Evolutionary conservation across 2,329 filamentous ascomycete genomes (phyloP).

Genomic region (Lachnellula cervina): DNA sequence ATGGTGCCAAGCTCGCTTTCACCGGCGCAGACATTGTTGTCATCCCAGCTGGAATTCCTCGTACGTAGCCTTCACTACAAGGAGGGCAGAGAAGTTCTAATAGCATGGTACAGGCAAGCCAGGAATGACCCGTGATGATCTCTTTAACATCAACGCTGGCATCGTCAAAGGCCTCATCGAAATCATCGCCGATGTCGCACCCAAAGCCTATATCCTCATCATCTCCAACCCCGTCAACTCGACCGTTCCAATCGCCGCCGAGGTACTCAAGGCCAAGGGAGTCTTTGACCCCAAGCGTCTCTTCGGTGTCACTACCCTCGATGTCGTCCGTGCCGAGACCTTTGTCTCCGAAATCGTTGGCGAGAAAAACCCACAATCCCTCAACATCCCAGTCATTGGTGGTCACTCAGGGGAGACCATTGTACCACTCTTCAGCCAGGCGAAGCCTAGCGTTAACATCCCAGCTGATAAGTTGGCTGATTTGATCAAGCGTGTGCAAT

Average conservation of each 20-base stretch:
- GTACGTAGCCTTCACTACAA: constrained; percentile 49
- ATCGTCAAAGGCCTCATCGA: constrained; percentile 94
- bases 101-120: constrained; percentile 71
- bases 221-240: constrained; percentile 99
- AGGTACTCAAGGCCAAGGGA: constrained; percentile 88
- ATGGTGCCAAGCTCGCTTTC: constrained; percentile 81
- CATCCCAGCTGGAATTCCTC: constrained; percentile 96
- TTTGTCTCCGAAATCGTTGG: constrained; percentile 85
- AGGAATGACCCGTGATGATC: constrained; percentile 98
- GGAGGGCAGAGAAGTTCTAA: constrained; percentile 12
- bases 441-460: constrained; percentile 72
- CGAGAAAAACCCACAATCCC: constrained; percentile 74
- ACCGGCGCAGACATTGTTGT: constrained; percentile 93
- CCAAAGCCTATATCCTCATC: constrained; percentile 91
- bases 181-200: constrained; percentile 78
- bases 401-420: constrained; percentile 98
- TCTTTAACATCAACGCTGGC: constrained; percentile 99
- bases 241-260: constrained; percentile 93
- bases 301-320: constrained; percentile 97
- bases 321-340: constrained; percentile 96
- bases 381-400: constrained; percentile 87
- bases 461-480: constrained; percentile 86
- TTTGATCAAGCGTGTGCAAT: constrained; percentile 92
- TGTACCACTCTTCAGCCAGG: constrained; percentile 93
- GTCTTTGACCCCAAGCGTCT: constrained; percentile 95